Evolutionary conservation across 2,329 filamentous ascomycete genomes (phyloP).

Genomic region (Ophiocordyceps unilateralis): DNA sequence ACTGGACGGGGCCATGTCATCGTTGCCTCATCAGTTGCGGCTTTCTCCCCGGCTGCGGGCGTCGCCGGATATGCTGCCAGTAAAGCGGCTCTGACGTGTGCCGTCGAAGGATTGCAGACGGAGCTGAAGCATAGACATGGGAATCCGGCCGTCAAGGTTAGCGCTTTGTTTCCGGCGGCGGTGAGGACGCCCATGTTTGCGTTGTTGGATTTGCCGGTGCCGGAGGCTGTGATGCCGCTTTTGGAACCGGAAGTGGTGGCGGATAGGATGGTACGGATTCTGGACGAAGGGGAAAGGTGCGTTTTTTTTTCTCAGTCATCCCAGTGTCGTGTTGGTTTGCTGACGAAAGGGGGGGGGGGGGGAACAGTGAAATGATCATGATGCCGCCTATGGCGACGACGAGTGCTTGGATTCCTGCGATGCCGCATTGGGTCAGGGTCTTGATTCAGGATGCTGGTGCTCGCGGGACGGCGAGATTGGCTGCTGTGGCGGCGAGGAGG

Average conservation of each 20-base stretch:
- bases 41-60: neutral
- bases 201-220: neutral
- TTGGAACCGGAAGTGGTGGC: neutral
- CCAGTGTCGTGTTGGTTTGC: too few species aligned
- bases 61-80: neutral
- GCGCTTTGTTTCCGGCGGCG: neutral
- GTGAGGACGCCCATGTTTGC: neutral
- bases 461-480: neutral
- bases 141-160: neutral
- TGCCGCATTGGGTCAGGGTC: neutral
- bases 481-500: neutral
- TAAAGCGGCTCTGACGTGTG: neutral
- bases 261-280: neutral
- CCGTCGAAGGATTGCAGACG: neutral
- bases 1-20: neutral
- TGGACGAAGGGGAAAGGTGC: neutral
- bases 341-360: too few species aligned
- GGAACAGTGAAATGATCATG: neutral
- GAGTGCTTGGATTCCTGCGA: neutral
- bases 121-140: neutral
- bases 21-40: neutral
- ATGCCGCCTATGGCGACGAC: neutral
- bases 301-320: neutral
- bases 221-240: neutral
- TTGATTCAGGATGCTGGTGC: neutral